Conservation (phyloP, 106 monocot species). For the Amphibolis antarctica region DNA sequence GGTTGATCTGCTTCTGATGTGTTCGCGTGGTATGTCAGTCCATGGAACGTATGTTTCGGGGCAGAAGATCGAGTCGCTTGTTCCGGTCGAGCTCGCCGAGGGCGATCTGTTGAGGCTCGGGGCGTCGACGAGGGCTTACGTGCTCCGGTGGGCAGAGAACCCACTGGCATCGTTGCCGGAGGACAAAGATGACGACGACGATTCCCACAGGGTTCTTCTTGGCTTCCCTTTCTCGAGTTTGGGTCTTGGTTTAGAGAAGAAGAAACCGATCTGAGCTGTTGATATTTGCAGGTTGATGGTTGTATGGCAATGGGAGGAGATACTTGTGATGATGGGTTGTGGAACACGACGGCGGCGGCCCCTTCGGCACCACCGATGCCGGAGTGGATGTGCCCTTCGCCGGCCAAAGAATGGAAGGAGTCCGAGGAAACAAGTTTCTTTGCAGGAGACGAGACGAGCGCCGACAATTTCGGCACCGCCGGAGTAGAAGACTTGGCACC, state of each 20-base stretch:
- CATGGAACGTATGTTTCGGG: conserved; percentile 65
- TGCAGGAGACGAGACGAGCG: not conserved
- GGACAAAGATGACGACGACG: conserved; percentile 36
- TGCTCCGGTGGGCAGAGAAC: conserved; percentile 40
- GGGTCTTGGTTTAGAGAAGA: not conserved
- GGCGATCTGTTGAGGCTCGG: conserved; percentile 45
- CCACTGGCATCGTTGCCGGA: conserved; percentile 25
- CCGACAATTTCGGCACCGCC: not conserved
- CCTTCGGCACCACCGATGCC: conserved; percentile 37
- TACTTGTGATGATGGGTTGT: conserved; percentile 9
- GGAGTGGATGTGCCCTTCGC: conserved; percentile 8
- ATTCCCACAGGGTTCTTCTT: conserved; percentile 26
- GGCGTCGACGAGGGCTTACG: conserved; percentile 44
- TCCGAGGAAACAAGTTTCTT: not conserved
- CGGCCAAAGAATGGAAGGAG: not conserved
- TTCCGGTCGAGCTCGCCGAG: conserved; percentile 31
- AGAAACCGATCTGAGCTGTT: no score
- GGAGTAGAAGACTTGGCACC: not conserved
- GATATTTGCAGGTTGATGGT: conserved; percentile 26
- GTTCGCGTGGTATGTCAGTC: conserved; percentile 19
- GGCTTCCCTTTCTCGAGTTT: not conserved
- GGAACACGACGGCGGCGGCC: not conserved
- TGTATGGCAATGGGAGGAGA: not conserved
- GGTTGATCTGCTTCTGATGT: not conserved
- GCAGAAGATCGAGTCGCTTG: conserved; percentile 27